A percentile compares a stretch with the other conserved stretches of the same genome.
Evolutionary conservation across 139 green algal species (phyloP).

Genomic region (Picochlorum sp.): DNA sequence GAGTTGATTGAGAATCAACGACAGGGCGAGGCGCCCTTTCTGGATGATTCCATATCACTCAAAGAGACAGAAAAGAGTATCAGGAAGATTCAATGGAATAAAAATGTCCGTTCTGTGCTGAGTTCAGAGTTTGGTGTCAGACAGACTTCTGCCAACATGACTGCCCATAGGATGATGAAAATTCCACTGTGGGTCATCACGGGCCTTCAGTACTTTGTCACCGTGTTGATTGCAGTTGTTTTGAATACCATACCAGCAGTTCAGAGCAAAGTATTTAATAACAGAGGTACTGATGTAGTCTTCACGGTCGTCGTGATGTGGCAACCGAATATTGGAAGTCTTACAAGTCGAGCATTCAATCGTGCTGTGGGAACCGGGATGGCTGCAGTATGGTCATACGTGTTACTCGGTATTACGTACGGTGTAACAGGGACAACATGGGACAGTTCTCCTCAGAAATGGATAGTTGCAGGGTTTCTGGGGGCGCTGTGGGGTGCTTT

Average conservation of each 20-base stretch:
- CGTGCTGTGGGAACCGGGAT: neutral
- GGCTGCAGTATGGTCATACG: conserved; percentile 1
- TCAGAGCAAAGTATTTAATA: neutral
- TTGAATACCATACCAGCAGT: neutral
- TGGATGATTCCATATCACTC: neutral
- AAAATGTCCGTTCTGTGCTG: neutral
- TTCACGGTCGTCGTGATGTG: neutral
- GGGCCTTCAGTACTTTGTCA: neutral
- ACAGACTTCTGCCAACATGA: neutral
- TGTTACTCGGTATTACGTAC: neutral
- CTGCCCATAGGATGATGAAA: neutral
- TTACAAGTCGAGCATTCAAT: neutral
- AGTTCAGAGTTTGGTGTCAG: neutral
- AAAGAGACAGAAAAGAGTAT: neutral
- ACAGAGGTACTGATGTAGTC: neutral
- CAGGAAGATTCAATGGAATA: neutral
- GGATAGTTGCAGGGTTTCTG: neutral
- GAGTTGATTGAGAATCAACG: neutral
- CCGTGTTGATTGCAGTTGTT: neutral
- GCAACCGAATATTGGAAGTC: conserved; percentile 3
- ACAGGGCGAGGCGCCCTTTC: no score
- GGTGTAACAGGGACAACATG: neutral
- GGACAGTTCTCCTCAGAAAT: neutral
- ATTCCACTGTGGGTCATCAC: neutral
- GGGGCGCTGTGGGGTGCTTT: neutral